Conservation (phyloP, 1,284 basidiomycete genomes). For the Exobasidium rhododendri region DNA sequence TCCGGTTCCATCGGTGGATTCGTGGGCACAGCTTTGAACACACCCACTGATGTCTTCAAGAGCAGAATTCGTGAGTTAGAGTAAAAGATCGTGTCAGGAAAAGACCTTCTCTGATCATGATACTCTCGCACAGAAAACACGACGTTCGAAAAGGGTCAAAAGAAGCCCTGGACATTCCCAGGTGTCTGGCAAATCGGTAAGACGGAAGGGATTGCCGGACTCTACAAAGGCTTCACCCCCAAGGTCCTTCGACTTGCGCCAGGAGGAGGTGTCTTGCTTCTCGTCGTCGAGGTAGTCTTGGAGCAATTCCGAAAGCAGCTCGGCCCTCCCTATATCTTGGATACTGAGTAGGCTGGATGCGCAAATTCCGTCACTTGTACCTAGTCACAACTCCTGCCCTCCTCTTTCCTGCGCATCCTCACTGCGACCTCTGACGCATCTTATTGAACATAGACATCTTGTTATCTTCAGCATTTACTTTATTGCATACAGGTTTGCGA, state of each 20-base stretch:
- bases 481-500: background rate
- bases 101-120: constrained; percentile 4
- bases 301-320: constrained; percentile 33
- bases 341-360: no score
- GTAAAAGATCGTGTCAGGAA: background rate
- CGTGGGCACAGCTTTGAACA: constrained; percentile 73
- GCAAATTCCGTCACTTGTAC: no score
- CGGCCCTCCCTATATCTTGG: constrained; percentile 49
- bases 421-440: background rate
- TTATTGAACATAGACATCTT: background rate
- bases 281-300: constrained; percentile 57
- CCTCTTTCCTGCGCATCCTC: background rate
- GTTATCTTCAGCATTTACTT: background rate
- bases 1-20: constrained; percentile 88
- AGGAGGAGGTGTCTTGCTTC: constrained; percentile 86
- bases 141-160: constrained; percentile 55
- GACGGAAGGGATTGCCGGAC: constrained; percentile 81
- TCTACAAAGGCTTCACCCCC: constrained; percentile 86
- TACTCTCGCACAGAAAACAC: constrained; percentile 60
- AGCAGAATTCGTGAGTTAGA: constrained; percentile 68
- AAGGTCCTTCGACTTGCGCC: constrained; percentile 73
- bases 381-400: no score
- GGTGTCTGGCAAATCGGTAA: constrained; percentile 72
- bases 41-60: constrained; percentile 87
- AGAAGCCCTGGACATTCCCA: constrained; percentile 81